Base-by-base conservation (phyloP, 2,329 filamentous ascomycete species). In the Apiospora pterosperma region DNA sequence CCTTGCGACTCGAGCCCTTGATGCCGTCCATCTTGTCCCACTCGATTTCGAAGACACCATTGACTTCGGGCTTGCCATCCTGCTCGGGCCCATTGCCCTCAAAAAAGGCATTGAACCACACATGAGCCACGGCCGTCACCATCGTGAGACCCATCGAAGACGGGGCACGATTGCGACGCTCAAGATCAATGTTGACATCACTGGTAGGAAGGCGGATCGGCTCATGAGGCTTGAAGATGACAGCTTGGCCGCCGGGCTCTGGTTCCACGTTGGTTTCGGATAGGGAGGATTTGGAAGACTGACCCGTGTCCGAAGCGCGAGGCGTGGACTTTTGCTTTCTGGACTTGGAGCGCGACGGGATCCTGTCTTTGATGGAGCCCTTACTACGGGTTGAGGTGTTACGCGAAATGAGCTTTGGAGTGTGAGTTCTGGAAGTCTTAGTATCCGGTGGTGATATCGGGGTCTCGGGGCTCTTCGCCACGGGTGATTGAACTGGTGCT, bases 21-120 rank as follows among this genome's bases (percentile, higher is more conserved):
- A 99, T 94, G 3, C 96, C 96, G 70, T 99, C 96, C 88, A 99
- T 92, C 63, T 82, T 81, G 42, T 87, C 85, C 86, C 86, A 88
- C 1, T 83, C 82, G 34, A 88, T 84, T 65, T 80, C 77, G 61
- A 88, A 88, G 3, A 88, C 80, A 12, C 86, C 95, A 11, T 85
- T 91, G 52, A 89, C 84, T 60, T 91, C 84, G 0, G 92, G 83
- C 19, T 82, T 79, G 28, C 91, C 92, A 34, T 80, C 77, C 48
- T 88, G 83, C 72, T 93, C 91, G 0, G 90, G 89, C 0, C 91
- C 91, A 23, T 86, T 81, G 55, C 94, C 93, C 78, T 98, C 96
- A 72, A 98, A 98, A 77, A 89, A 98, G 1, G 89, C 83, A 73
- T 99, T 99, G 82, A 97, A 97, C 96, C 96, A 99, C 19, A 97